These are phyloP conservation scores for Paramyrothecium sp. DNA, from an alignment of 2,329 filamentous ascomycete species.

Conservation along the genomic window DNA sequence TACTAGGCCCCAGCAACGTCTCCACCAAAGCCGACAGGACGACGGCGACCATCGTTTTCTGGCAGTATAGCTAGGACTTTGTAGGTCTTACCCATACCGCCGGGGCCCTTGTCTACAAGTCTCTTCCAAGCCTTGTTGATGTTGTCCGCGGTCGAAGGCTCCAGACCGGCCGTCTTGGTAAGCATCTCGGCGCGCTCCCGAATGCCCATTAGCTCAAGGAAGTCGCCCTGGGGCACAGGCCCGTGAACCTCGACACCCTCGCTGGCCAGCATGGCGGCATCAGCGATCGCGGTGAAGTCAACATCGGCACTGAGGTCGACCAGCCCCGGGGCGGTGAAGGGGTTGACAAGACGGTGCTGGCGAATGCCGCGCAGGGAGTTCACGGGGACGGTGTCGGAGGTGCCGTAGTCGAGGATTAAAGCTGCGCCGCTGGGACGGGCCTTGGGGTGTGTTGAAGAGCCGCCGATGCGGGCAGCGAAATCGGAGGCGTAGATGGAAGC, in stretches of 20 bases:
- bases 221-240: conserved; percentile 80
- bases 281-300: conserved; percentile 84
- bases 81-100: conserved; percentile 92
- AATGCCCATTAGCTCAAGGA: conserved; percentile 80
- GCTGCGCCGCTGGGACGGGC: conserved; percentile 74
- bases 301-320: conserved; percentile 93
- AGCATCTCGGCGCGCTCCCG: conserved; percentile 71
- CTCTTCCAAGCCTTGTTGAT: conserved; percentile 76
- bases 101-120: conserved; percentile 76
- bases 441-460: conserved; percentile 55
- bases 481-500: conserved; percentile 76
- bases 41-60: conserved; percentile 68
- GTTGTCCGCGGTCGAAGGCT: conserved; percentile 51
- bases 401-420: conserved; percentile 94
- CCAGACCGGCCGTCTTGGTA: conserved; percentile 40
- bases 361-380: conserved; percentile 91
- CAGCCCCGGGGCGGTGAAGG: conserved; percentile 75
- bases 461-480: conserved; percentile 83
- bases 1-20: conserved; percentile 38
- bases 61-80: conserved; percentile 91
- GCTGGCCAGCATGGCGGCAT: conserved; percentile 73
- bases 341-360: conserved; percentile 71
- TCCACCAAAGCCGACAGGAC: conserved; percentile 91
- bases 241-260: conserved; percentile 88
- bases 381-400: conserved; percentile 71